Percentiles rank a stretch among this genome's conserved stretches.
These are phyloP conservation scores for Colletotrichum noveboracense DNA, from an alignment of 2,329 filamentous ascomycete species.

Conservation along the genomic window DNA sequence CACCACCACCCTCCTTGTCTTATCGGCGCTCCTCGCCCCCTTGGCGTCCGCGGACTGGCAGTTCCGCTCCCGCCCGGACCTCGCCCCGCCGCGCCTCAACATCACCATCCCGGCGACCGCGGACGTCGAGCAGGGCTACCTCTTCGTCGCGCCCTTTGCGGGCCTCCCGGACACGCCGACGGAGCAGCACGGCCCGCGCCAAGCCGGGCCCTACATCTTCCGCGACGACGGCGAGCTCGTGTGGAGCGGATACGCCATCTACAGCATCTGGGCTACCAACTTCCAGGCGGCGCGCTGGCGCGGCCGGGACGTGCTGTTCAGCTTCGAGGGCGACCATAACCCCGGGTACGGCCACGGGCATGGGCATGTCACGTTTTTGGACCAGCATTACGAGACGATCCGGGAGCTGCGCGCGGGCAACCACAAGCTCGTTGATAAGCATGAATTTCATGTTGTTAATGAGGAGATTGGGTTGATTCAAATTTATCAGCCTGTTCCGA, in stretches of 20 bases:
- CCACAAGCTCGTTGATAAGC: constrained; percentile 56
- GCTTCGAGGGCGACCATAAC: constrained; percentile 59
- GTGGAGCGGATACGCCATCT: constrained; percentile 61
- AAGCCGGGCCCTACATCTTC: constrained; percentile 61
- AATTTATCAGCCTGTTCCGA: constrained; percentile 55
- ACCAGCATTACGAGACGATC: constrained; percentile 60
- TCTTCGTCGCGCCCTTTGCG: constrained; percentile 47
- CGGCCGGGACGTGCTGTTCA: constrained; percentile 56
- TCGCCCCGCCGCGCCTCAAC: constrained; percentile 38
- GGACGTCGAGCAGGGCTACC: constrained; percentile 45
- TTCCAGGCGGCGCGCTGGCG: constrained; percentile 57
- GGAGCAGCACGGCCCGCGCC: constrained; percentile 50
- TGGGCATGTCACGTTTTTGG: constrained; percentile 57
- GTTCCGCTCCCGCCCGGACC: constrained; percentile 28
- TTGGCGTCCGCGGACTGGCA: constrained; percentile 20
- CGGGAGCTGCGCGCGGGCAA: constrained; percentile 56
- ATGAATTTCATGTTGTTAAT: constrained; percentile 60
- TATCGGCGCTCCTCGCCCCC: not conserved
- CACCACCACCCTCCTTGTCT: not conserved
- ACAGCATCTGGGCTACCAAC: constrained; percentile 57
- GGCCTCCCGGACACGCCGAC: constrained; percentile 34
- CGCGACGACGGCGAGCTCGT: constrained; percentile 58
- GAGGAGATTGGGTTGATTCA: constrained; percentile 59
- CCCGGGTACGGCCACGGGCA: constrained; percentile 57
- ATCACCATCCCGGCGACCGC: constrained; percentile 46